These are phyloP conservation scores for Penicillium simplicissimum DNA, from an alignment of 495 filamentous ascomycete species.

Conservation along the genomic window DNA sequence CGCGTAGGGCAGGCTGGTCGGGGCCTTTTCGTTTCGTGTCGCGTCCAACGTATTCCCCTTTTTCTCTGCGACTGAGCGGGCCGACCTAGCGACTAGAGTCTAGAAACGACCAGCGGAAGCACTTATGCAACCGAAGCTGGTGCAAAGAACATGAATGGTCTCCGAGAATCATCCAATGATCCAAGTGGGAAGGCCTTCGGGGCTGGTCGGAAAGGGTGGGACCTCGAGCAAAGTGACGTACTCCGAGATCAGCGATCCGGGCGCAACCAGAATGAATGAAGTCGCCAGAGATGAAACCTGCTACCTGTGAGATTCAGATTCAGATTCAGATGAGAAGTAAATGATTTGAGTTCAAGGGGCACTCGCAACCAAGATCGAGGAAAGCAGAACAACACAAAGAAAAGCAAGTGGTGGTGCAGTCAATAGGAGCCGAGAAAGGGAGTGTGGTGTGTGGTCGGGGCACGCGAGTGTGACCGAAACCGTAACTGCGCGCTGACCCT, in stretches of 20 bases:
- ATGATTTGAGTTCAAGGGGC: neutral
- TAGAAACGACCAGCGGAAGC: neutral
- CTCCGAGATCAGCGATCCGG: neutral
- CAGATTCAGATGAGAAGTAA: neutral
- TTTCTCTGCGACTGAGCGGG: neutral
- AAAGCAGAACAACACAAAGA: neutral
- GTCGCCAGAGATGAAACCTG: neutral
- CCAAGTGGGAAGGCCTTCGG: slow-evolving; percentile 25
- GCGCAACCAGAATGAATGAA: neutral
- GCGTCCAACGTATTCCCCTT: slow-evolving; percentile 14
- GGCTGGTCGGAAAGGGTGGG: slow-evolving; percentile 27
- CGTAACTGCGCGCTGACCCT: neutral
- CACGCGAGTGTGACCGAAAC: neutral
- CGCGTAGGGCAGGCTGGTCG: neutral
- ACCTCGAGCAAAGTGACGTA: slow-evolving; percentile 20
- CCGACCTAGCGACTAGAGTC: neutral
- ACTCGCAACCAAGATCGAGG: neutral
- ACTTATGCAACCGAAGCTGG: slow-evolving; percentile 3
- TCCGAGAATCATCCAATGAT: neutral
- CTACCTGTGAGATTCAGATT: neutral
- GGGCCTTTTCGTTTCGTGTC: slow-evolving; percentile 5
- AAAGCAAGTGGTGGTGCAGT: neutral
- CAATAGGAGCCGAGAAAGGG: neutral
- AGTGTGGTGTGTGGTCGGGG: slow-evolving; percentile 4
- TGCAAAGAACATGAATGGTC: slow-evolving; percentile 15